A percentile compares a stretch with the other conserved stretches of the same genome.
Evolutionary conservation across 1,284 basidiomycete species (phyloP).

Genomic region (Moesziomyces aphidis): DNA sequence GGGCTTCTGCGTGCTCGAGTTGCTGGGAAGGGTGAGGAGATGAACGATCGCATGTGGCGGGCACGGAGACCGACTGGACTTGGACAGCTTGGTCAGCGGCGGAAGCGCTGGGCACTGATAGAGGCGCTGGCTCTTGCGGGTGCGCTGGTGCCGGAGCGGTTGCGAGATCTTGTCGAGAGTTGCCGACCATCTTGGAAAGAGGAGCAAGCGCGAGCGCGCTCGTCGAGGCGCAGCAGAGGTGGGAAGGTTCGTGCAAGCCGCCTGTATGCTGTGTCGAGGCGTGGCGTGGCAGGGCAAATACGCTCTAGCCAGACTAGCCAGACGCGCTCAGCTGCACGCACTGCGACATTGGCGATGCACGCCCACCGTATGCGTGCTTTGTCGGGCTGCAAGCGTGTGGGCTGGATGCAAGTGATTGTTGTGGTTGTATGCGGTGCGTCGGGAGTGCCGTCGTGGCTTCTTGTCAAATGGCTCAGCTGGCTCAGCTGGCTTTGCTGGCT

Average conservation of each 20-base stretch:
- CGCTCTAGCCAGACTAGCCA: neutral
- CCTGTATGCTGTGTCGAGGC: neutral
- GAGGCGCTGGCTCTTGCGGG: neutral
- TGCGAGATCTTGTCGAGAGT: neutral
- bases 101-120: neutral
- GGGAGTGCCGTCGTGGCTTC: too few relatives aligned
- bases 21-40: neutral
- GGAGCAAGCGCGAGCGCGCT: too few relatives aligned
- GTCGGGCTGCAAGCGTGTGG: neutral
- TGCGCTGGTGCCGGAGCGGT: neutral
- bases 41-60: neutral
- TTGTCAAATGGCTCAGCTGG: neutral
- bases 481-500: too few relatives aligned
- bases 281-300: neutral
- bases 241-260: too few relatives aligned
- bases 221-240: neutral
- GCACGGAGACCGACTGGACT: neutral
- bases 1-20: neutral
- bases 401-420: neutral
- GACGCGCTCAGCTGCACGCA: neutral
- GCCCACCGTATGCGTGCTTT: neutral
- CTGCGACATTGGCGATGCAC: neutral
- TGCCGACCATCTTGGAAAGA: neutral
- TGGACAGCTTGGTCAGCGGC: neutral
- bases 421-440: neutral